These are phyloP conservation scores for Microascus cirrosus DNA, from an alignment of 2,329 filamentous ascomycete species.

Conservation along the genomic window DNA sequence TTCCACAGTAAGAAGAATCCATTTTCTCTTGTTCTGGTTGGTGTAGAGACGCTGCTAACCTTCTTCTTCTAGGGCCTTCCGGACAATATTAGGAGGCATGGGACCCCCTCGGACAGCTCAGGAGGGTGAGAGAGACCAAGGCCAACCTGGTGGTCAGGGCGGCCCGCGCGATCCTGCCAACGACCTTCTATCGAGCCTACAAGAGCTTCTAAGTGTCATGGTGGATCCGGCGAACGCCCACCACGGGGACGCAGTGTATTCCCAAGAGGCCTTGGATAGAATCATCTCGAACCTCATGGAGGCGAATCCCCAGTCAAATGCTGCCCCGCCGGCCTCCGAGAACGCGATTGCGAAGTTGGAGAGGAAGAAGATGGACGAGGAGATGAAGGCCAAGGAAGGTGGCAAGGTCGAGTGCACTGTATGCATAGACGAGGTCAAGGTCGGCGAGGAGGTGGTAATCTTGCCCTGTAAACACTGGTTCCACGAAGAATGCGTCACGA, in stretches of 20 bases:
- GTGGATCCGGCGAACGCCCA: conserved; percentile 39
- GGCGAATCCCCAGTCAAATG: conserved; percentile 62
- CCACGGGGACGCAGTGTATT: conserved; percentile 75
- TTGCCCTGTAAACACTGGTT: conserved; percentile 93
- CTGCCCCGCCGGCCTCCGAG: conserved; percentile 69
- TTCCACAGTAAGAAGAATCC: neutral
- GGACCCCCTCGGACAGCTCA: neutral
- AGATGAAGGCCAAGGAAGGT: conserved; percentile 45
- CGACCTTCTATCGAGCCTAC: conserved; percentile 26
- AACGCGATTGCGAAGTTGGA: conserved; percentile 64
- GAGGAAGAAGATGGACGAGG: conserved; percentile 56
- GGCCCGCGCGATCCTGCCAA: conserved; percentile 10
- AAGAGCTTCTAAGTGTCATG: conserved; percentile 38
- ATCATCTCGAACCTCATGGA: conserved; percentile 87
- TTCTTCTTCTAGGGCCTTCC: neutral
- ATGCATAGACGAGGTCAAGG: conserved; percentile 75
- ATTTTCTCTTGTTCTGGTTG: neutral
- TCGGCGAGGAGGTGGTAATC: conserved; percentile 62
- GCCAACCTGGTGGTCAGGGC: neutral
- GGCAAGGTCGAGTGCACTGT: conserved; percentile 74
- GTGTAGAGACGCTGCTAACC: neutral
- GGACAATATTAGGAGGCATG: conserved; percentile 2
- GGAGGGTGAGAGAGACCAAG: neutral
- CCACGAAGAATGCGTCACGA: conserved; percentile 67
- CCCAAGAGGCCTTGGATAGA: conserved; percentile 80